Evolutionary conservation across 2,329 filamentous ascomycete species (phyloP).

Genomic region (Uncinocarpus reesii): DNA sequence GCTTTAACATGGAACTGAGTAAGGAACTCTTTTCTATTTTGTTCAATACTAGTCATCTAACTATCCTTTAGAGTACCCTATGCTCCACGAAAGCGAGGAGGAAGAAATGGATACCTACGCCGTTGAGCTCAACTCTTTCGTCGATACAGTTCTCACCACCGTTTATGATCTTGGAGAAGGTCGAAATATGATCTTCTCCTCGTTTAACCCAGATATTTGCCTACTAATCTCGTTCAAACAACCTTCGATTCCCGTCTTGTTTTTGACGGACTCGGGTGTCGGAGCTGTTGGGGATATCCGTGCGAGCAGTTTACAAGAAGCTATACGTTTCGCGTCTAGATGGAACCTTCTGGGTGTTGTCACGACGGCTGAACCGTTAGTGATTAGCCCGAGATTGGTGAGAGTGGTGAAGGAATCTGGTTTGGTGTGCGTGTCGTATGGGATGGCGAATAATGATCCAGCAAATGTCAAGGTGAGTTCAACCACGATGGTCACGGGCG

Average conservation of each 20-base stretch:
- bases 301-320: constrained; percentile 85
- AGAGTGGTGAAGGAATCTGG: constrained; percentile 89
- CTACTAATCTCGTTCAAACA: constrained; percentile 93
- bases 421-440: constrained; percentile 89
- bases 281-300: constrained; percentile 74
- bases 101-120: constrained; percentile 91
- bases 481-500: constrained; percentile 1
- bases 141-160: constrained; percentile 80
- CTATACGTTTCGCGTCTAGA: constrained; percentile 81
- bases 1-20: constrained; percentile 97
- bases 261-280: constrained; percentile 83
- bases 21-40: constrained; percentile 23
- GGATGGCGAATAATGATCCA: constrained; percentile 78
- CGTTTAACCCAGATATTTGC: constrained; percentile 95
- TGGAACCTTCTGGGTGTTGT: constrained; percentile 95
- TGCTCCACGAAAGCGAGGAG: constrained; percentile 89
- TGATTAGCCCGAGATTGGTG: constrained; percentile 79
- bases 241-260: constrained; percentile 88
- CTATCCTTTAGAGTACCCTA: constrained; percentile 61
- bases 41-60: not conserved
- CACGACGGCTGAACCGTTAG: constrained; percentile 74
- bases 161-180: constrained; percentile 76
- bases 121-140: constrained; percentile 73
- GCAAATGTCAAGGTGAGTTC: constrained; percentile 67
- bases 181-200: constrained; percentile 93